Evolutionary conservation across 257 asterid genomes (phyloP).

Genomic region (Petunia axillaris): DNA sequence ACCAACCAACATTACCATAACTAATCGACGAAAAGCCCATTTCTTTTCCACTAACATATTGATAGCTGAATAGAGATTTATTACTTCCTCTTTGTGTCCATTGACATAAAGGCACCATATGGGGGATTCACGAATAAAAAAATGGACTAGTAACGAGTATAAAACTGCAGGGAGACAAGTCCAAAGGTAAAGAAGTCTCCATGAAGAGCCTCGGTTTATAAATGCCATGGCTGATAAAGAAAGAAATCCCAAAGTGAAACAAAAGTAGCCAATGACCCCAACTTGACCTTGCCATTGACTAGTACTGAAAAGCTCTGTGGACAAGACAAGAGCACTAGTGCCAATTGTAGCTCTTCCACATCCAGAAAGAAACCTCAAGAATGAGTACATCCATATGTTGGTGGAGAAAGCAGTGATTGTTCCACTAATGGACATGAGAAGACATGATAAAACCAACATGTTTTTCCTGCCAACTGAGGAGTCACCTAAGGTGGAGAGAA

Average conservation of each 20-base stretch:
- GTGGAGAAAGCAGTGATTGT: conserved; percentile 46
- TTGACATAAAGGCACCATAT: conserved; percentile 62
- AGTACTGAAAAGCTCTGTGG: conserved; percentile 63
- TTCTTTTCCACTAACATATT: conserved; percentile 40
- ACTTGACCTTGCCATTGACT: conserved; percentile 55
- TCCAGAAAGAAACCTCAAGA: conserved; percentile 53
- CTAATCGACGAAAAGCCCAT: conserved; percentile 58
- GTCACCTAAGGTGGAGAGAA: conserved; percentile 63
- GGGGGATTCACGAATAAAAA: conserved; percentile 58
- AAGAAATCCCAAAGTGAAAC: conserved; percentile 59
- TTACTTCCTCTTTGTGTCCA: conserved; percentile 53
- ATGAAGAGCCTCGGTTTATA: conserved; percentile 41
- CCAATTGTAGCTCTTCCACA: conserved; percentile 57
- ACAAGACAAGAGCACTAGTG: conserved; percentile 56
- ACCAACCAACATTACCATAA: conserved; percentile 50
- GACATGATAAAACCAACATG: conserved; percentile 40
- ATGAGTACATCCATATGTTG: conserved; percentile 49
- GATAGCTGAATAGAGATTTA: conserved; percentile 47
- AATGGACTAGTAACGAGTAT: conserved; percentile 36
- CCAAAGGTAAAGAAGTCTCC: conserved; percentile 64
- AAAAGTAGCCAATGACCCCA: conserved; percentile 57
- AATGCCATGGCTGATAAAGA: conserved; percentile 56
- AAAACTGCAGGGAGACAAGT: conserved; percentile 52
- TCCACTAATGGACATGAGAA: conserved; percentile 61
- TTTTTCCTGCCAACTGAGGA: conserved; percentile 67